These are phyloP conservation scores for Sporisorium iseilematis-ciliati DNA, from an alignment of 1,284 basidiomycete species.

Conservation along the genomic window DNA sequence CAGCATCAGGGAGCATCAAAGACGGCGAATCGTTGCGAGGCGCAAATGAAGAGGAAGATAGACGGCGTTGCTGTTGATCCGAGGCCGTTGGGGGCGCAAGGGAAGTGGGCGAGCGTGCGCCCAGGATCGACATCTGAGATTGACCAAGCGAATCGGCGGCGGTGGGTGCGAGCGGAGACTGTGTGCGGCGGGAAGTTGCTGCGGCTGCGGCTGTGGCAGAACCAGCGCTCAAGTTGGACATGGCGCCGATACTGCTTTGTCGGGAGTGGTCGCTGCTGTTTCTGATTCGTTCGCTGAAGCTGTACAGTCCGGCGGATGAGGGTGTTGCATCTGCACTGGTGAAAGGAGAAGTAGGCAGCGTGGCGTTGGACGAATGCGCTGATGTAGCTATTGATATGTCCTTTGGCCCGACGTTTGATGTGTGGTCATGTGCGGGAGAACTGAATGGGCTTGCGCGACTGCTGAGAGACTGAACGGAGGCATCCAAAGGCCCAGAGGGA, in stretches of 20 bases:
- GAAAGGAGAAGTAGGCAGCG: conserved; percentile 5
- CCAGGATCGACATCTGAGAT: conserved; percentile 1
- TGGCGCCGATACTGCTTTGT: conserved; percentile 31
- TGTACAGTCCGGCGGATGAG: conserved; percentile 6
- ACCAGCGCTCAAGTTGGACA: conserved; percentile 19
- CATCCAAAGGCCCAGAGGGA: conserved; percentile 14
- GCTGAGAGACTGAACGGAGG: conserved; percentile 25
- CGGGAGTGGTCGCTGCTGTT: conserved; percentile 29
- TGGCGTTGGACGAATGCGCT: background rate
- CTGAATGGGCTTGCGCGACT: conserved; percentile 40
- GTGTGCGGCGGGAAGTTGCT: conserved; percentile 9
- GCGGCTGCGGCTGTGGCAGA: conserved; percentile 6
- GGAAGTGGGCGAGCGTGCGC: conserved; percentile 14
- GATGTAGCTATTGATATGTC: conserved; percentile 1
- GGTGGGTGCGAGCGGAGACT: conserved; percentile 14
- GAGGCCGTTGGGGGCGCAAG: conserved; percentile 9
- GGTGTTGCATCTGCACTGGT: conserved; percentile 3
- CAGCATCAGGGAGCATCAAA: conserved; percentile 3
- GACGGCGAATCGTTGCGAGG: conserved; percentile 10
- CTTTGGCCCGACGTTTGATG: conserved; percentile 7
- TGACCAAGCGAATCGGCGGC: conserved; percentile 13
- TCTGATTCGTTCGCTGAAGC: conserved; percentile 24
- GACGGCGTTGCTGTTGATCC: conserved; percentile 27
- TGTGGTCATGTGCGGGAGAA: conserved; percentile 27
- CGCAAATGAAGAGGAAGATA: conserved; percentile 20